phyloP scores from a whole-genome alignment of 2,329 filamentous ascomycete species.

The Chaetomium olivaceum region DNA sequence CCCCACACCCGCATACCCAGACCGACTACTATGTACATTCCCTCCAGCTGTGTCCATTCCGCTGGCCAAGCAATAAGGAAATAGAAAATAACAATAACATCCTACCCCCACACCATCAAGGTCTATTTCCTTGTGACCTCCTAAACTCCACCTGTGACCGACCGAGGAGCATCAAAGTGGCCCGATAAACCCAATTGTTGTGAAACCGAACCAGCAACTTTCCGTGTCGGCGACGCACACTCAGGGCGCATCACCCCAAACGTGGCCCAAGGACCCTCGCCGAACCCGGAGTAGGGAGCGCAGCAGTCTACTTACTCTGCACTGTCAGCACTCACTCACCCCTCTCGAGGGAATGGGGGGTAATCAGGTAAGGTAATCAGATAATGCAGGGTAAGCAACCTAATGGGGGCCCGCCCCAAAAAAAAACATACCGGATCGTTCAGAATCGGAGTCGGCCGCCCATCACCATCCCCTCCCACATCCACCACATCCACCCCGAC shows the following conservation, averaged over 20 bases:
- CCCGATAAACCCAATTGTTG: no score
- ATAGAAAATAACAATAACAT: no score
- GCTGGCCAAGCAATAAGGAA: neutral
- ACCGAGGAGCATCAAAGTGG: no score
- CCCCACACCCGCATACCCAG: neutral
- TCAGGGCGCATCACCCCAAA: neutral
- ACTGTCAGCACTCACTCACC: neutral
- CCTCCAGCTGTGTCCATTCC: neutral
- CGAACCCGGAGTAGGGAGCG: neutral
- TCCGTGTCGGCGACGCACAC: neutral
- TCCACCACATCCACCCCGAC: neutral
- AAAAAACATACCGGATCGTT: slow-evolving; percentile 9
- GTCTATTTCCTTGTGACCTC: no score
- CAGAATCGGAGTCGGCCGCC: slow-evolving; percentile 8
- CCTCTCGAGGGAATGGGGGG: no score
- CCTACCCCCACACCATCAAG: no score
- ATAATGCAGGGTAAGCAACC: neutral
- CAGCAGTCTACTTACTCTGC: neutral
- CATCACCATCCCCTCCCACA: neutral
- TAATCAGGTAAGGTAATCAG: neutral
- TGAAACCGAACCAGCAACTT: no score
- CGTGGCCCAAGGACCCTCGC: neutral
- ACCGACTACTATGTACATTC: neutral
- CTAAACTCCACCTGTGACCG: no score
- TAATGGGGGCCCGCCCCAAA: neutral